Percentiles rank a stretch among this genome's conserved stretches.
phyloP scores from a whole-genome alignment of 139 green algal genomes.

The Chlamydomonas incerta region DNA sequence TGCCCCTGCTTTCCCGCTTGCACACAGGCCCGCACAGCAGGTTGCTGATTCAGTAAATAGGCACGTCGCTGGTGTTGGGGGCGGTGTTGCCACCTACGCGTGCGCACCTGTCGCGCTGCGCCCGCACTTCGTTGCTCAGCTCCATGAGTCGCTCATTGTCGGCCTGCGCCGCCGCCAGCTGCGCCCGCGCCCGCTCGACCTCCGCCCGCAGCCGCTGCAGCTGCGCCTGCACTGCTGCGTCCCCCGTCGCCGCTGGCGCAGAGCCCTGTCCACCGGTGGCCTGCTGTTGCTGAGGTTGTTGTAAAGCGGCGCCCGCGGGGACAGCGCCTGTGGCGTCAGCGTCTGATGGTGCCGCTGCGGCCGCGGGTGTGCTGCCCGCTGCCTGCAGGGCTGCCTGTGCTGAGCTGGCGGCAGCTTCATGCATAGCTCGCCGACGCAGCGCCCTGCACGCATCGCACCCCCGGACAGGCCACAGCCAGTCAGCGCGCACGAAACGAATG shows the following conservation, averaged over 20 bases:
- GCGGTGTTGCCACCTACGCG: too few species aligned
- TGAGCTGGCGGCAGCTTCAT: conserved; percentile 22
- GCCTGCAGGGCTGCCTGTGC: not conserved
- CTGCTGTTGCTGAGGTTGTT: not conserved
- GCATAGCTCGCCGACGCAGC: conserved; percentile 52
- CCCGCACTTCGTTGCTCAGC: conserved; percentile 71
- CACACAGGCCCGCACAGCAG: too few species aligned
- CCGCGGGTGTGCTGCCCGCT: too few species aligned
- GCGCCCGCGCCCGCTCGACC: not conserved
- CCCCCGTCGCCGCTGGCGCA: not conserved
- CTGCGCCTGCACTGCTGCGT: not conserved
- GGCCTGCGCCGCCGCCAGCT: conserved; percentile 35
- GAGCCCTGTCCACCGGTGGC: not conserved
- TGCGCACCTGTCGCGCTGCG: conserved; percentile 61
- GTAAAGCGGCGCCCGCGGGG: not conserved
- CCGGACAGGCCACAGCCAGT: too few species aligned
- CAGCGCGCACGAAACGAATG: too few species aligned
- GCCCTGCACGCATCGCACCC: not conserved
- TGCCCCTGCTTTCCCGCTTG: too few species aligned
- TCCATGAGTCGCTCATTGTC: conserved; percentile 84
- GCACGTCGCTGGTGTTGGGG: too few species aligned
- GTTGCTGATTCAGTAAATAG: too few species aligned
- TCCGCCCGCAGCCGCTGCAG: conserved; percentile 24
- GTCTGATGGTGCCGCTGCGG: not conserved
- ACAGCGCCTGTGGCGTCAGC: not conserved